Percentiles rank a stretch among this genome's conserved stretches.
Conservation (phyloP, 2,329 filamentous ascomycete species). For the Neofusicoccum ribis region DNA sequence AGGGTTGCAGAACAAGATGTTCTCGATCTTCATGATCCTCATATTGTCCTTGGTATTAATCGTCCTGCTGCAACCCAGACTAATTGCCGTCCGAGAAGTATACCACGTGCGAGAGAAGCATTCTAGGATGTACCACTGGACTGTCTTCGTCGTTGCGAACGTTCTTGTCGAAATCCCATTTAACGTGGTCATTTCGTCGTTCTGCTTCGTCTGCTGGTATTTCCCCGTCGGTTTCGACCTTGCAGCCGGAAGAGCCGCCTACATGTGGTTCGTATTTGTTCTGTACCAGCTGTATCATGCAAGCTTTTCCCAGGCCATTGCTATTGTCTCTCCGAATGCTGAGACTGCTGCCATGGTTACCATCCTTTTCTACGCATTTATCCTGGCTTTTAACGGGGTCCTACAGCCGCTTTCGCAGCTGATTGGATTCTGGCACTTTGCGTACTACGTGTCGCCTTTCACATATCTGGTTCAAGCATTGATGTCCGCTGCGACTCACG, state of each 20-base stretch:
- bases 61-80: constrained; percentile 58
- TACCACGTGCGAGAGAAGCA: constrained; percentile 63
- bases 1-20: constrained; percentile 49
- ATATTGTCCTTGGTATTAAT: constrained; percentile 49
- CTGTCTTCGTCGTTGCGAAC: constrained; percentile 70
- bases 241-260: constrained; percentile 56
- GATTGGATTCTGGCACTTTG: constrained; percentile 75
- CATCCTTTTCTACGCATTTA: constrained; percentile 60
- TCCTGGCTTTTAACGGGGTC: constrained; percentile 63
- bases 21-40: constrained; percentile 53
- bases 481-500: constrained; percentile 43
- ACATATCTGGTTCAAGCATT: constrained; percentile 59
- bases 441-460: constrained; percentile 69
- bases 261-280: constrained; percentile 66
- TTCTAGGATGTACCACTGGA: constrained; percentile 74
- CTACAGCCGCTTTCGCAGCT: constrained; percentile 59
- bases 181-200: constrained; percentile 60
- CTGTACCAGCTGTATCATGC: constrained; percentile 70
- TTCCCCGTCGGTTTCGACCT: constrained; percentile 51
- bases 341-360: constrained; percentile 68
- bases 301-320: constrained; percentile 72
- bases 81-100: constrained; percentile 58
- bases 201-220: constrained; percentile 68
- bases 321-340: constrained; percentile 68
- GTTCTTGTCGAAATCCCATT: constrained; percentile 72